A percentile compares a stretch with the other conserved stretches of the same genome.
phyloP scores from a whole-genome alignment of 768 basidiomycete genomes.

The Naganishia onofrii region DNA sequence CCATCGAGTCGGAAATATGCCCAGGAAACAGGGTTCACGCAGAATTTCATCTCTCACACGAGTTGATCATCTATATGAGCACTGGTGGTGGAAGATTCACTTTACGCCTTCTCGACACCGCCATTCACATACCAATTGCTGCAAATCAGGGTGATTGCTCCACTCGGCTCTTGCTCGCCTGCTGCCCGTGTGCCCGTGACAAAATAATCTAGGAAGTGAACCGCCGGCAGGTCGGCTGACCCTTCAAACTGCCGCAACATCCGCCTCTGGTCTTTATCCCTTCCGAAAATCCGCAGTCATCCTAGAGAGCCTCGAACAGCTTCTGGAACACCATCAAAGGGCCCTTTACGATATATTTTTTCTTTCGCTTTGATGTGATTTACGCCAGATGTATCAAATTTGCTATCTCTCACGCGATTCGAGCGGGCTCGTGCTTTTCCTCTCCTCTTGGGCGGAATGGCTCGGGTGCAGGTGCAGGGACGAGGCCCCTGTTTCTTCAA shows the following conservation, averaged over 20 bases:
- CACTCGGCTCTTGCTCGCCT: neutral
- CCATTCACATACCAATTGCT: neutral
- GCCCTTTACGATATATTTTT: constrained; percentile 3
- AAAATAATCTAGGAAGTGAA: neutral
- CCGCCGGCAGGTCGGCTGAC: constrained; percentile 7
- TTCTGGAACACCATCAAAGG: neutral
- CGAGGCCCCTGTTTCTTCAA: neutral
- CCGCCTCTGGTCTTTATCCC: neutral
- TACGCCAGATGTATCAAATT: neutral
- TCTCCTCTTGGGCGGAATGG: neutral
- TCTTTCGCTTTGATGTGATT: neutral
- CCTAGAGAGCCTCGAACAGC: neutral
- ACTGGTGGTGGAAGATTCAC: neutral
- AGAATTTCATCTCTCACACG: too few species aligned
- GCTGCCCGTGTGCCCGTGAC: too few species aligned
- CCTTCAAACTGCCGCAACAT: neutral
- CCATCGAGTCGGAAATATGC: neutral
- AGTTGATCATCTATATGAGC: neutral
- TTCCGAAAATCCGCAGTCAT: neutral
- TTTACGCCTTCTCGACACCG: neutral
- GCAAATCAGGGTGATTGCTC: neutral
- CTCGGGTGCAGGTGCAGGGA: neutral
- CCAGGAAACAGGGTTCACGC: neutral
- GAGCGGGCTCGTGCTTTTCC: neutral
- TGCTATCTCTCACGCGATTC: neutral